phyloP scores from a whole-genome alignment of 352 stramenopile genomes.

The Phytopythium sindhum region DNA sequence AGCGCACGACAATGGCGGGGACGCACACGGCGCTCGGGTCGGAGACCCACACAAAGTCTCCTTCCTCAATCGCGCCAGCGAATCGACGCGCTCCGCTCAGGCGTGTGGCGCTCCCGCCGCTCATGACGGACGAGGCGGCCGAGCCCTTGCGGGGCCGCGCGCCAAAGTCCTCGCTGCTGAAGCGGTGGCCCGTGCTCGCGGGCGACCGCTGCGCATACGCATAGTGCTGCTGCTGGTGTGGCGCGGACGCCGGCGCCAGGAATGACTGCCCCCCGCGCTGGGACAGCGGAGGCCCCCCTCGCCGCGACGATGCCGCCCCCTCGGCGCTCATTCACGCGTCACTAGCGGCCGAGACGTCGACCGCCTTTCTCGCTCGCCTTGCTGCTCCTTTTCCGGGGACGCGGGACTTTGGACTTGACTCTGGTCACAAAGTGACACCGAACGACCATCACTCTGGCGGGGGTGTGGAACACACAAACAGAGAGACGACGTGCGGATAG shows the following conservation, averaged over 20 bases:
- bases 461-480: too few species aligned
- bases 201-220: not conserved
- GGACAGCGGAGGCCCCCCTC: not conserved
- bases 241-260: not conserved
- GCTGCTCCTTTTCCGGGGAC: too few species aligned
- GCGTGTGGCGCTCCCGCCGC: conserved; percentile 1
- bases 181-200: not conserved
- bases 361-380: not conserved
- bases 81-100: conserved; percentile 6
- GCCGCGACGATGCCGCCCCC: conserved; percentile 1
- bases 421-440: not conserved
- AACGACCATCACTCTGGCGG: not conserved
- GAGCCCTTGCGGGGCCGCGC: conserved; percentile 6
- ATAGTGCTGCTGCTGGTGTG: not conserved
- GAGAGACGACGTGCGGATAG: too few species aligned
- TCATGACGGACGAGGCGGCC: conserved; percentile 5
- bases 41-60: conserved; percentile 64
- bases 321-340: conserved; percentile 3
- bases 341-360: too few species aligned
- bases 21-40: conserved; percentile 50
- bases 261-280: not conserved
- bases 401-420: not conserved
- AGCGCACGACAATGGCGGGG: conserved; percentile 57
- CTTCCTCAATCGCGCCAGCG: conserved; percentile 39
- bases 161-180: conserved; percentile 7